Evolutionary conservation across 306 rosid genomes (phyloP), one percentile per base, ranked within the genome.

Genomic region (Abrus precatorius): DNA sequence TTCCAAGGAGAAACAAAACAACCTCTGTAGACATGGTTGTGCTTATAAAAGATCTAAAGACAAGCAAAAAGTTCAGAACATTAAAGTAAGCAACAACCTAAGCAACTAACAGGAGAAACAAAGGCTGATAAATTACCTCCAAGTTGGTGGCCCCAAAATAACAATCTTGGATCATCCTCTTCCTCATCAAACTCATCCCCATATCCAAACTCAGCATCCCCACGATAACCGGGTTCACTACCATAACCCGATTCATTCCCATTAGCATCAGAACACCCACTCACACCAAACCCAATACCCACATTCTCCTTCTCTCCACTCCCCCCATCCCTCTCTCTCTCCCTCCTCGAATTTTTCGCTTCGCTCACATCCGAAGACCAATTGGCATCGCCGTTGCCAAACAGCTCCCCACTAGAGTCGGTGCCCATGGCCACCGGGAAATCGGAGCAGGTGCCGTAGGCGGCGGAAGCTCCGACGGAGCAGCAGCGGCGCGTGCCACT

Each of bases 181-280:
- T 93, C 99, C 86, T 96, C 99, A 44, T 95, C 99, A 59, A 85
- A 84, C 84, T 95, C 98, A 78, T 96, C 99, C 1, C 99, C 98
- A 50, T 96, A 96, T 4, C 98, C 99, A 43, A 95, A 91, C 81
- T 96, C 99, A 0, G 97, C 99, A n/a, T 96, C 99, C 0, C 98
- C 98, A 11, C 97, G 97, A 76, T 96, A 93, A n/a, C 99, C 99
- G 2, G 98, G 99, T 86, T 96, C 99, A 36, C 99, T 96, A 5
- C 99, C 99, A 57, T 96, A 95, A 0, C 99, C 99, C 5, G 98
- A 91, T 73, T 95, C 98, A 4, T 87, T 90, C 44, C 92, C 97
- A 75, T 88, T 97, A 27, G 82, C 87, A 57, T 96, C 98, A 65
- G 86, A 75, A 54, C 91, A 87, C 49, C 99, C 98, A 64, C 69